Evolutionary conservation across 1,284 basidiomycete genomes (phyloP).

Genomic region (Nidula niveotomentosa): DNA sequence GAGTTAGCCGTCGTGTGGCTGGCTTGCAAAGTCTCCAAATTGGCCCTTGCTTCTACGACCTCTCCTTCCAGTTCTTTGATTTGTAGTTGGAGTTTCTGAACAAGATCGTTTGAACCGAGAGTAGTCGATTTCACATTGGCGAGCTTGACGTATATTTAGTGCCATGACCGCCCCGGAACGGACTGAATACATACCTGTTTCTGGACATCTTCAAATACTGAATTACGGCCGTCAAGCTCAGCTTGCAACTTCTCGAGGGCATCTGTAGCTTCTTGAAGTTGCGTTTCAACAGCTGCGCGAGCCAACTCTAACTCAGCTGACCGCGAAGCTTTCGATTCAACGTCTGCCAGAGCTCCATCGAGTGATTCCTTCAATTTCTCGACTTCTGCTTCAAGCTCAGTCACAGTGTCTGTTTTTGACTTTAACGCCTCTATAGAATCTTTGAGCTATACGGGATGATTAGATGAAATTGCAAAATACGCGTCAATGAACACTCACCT

Average conservation of each 20-base stretch:
- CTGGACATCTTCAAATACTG: constrained; percentile 37
- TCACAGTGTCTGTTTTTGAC: constrained; percentile 46
- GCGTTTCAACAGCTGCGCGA: constrained; percentile 45
- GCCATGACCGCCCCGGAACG: constrained; percentile 1
- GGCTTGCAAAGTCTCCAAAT: constrained; percentile 48
- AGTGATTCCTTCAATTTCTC: constrained; percentile 50
- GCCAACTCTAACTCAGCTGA: constrained; percentile 47
- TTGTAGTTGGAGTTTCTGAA: constrained; percentile 50
- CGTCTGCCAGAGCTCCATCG: constrained; percentile 44
- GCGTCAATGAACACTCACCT: constrained; percentile 38
- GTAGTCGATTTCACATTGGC: constrained; percentile 42
- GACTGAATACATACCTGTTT: constrained; percentile 44
- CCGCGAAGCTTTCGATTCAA: constrained; percentile 41
- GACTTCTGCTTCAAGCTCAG: constrained; percentile 52
- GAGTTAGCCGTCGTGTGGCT: constrained; percentile 43
- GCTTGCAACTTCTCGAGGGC: constrained; percentile 39
- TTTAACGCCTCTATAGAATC: constrained; percentile 53
- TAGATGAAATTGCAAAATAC: constrained; percentile 14
- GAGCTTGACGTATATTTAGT: constrained; percentile 38
- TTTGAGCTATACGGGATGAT: constrained; percentile 45
- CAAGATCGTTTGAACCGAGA: constrained; percentile 39
- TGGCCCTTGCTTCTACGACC: constrained; percentile 48
- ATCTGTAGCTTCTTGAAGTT: constrained; percentile 43
- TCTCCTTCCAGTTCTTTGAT: constrained; percentile 51
- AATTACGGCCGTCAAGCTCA: constrained; percentile 35